These are phyloP conservation scores for Oryza punctata DNA, from an alignment of 176 grass and related monocot genomes.

Conservation along the genomic window DNA sequence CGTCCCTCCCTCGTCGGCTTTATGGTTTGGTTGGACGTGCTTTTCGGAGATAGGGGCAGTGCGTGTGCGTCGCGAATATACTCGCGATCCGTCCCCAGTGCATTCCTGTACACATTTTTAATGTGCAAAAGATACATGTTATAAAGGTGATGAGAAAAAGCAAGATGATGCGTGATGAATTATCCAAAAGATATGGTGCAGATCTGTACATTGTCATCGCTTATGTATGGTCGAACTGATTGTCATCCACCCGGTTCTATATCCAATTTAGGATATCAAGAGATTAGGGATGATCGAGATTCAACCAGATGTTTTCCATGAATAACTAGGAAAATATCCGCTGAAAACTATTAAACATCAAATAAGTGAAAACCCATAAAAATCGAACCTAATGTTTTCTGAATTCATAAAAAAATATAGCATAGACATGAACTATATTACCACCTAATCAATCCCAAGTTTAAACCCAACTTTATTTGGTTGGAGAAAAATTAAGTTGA, in stretches of 20 bases:
- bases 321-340: too few relatives aligned
- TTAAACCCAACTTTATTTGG: too few relatives aligned
- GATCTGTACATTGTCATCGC: background rate
- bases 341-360: too few relatives aligned
- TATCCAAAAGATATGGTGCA: background rate
- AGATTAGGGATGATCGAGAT: background rate
- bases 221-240: background rate
- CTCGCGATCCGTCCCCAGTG: background rate
- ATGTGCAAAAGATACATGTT: too few relatives aligned
- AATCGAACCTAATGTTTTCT: too few relatives aligned
- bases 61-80: constrained; percentile 3
- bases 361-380: too few relatives aligned
- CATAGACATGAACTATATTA: too few relatives aligned
- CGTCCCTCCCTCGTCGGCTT: background rate
- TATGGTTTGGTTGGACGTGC: background rate
- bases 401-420: too few relatives aligned
- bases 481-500: too few relatives aligned
- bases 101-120: too few relatives aligned
- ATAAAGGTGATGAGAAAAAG: too few relatives aligned
- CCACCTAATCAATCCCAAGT: too few relatives aligned
- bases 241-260: background rate
- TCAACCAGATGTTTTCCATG: background rate
- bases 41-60: background rate
- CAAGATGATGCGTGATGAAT: background rate
- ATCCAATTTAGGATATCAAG: background rate